Base-by-base conservation (phyloP, 2,329 filamentous ascomycete species). In the Gnomoniopsis smithogilvyi region DNA sequence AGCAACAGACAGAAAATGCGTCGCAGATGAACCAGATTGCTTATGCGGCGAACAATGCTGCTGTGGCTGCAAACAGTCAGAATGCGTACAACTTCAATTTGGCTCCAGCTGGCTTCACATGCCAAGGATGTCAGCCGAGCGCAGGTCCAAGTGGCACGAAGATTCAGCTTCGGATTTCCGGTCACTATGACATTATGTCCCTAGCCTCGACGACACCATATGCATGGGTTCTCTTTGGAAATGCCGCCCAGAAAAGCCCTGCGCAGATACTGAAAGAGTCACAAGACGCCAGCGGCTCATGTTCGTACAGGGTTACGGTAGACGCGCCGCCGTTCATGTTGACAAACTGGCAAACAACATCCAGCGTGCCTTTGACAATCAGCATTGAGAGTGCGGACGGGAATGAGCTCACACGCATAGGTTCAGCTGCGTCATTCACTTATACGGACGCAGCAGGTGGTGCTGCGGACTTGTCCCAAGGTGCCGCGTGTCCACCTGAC, bases 181-280 rank as follows among this genome's bases (percentile, higher is more conserved):
- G 89, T 47, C 82, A 87, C 61, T 91, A 90, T 75, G 89, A 96
- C 68, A 75, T 96, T 61, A 74, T 80, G 63, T 69, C 74, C 59
- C 82, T 87, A 72, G 81, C 79, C 34, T 80, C 80, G 60, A 81
- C 78, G 46, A 69, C 77, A 56, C 77, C 81, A 2, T 79, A 79
- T 53, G 86, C 91, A 67, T 87, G 77, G 64, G 74, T 96, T 56
- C 54, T 87, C 50, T 96, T 96, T 73, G 92, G 91, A n/a, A 80
- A 83, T 22, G 56, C 60, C 10, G 52, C 51, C n/a, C 85, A 89
- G 67, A 87, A 87, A 71, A 89, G 87, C 72, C 79, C 84, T 56
- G 87, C 87, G 59, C 81, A 87, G 58, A 79, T 92, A 24, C 80
- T 84, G 49, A 87, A 88, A 69, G 76, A 76, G 70, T 80, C 74